Percentiles rank a stretch among this genome's conserved stretches.
Evolutionary conservation across 2,329 filamentous ascomycete species (phyloP).

Genomic region (Septoria petroselini): DNA sequence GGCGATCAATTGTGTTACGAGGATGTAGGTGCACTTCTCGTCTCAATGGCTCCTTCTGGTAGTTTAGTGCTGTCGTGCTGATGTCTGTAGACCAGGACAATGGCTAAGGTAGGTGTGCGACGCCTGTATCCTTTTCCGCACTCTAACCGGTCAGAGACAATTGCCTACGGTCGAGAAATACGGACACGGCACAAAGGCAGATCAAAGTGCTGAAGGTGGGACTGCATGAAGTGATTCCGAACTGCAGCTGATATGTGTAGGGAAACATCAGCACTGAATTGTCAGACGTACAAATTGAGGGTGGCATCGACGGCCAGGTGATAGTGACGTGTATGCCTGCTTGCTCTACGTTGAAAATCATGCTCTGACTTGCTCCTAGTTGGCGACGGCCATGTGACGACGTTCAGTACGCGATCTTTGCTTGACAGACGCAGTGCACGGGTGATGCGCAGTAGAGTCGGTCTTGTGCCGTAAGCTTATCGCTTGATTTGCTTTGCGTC

Average conservation of each 20-base stretch:
- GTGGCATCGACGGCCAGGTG: conserved; percentile 5
- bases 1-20: conserved; percentile 18
- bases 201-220: conserved; percentile 35
- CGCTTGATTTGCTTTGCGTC: no score
- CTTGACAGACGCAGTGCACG: conserved; percentile 13
- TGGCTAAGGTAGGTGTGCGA: conserved; percentile 23
- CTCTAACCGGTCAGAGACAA: conserved; percentile 27
- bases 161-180: conserved; percentile 31
- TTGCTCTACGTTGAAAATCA: not conserved
- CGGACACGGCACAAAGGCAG: conserved; percentile 33
- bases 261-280: conserved; percentile 20
- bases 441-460: conserved; percentile 23
- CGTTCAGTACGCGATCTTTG: conserved; percentile 14
- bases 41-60: not conserved
- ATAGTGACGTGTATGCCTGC: conserved; percentile 24
- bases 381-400: conserved; percentile 28
- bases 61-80: conserved; percentile 3
- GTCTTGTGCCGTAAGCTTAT: conserved; percentile 16
- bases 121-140: not conserved
- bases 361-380: conserved; percentile 13
- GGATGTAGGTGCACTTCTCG: conserved; percentile 16
- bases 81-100: conserved; percentile 18
- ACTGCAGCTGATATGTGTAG: conserved; percentile 4
- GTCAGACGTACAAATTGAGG: conserved; percentile 13
- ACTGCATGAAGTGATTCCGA: not conserved